A percentile compares a stretch with the other conserved stretches of the same genome.
Evolutionary conservation across 1,139 yeast species (phyloP).

Genomic region (Lodderomyces margitis): DNA sequence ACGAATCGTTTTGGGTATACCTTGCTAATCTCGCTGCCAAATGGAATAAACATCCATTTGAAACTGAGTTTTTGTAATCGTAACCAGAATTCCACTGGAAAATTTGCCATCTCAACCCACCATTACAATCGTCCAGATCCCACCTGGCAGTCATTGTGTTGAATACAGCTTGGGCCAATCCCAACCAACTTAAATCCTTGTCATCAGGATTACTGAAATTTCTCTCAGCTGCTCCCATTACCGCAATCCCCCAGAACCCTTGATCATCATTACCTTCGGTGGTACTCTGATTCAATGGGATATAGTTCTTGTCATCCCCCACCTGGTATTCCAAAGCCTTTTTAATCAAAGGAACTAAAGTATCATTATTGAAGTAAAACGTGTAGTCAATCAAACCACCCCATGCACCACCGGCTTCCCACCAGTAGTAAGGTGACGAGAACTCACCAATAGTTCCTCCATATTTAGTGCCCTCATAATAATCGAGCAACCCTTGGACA

Average conservation of each 20-base stretch:
- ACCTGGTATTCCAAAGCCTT: constrained; percentile 62
- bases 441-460: constrained; percentile 85
- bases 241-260: constrained; percentile 87
- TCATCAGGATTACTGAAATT: constrained; percentile 66
- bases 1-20: constrained; percentile 71
- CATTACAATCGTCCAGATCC: constrained; percentile 73
- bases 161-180: constrained; percentile 76
- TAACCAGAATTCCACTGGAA: constrained; percentile 94
- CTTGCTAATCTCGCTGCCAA: constrained; percentile 85
- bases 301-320: constrained; percentile 65
- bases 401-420: constrained; percentile 92
- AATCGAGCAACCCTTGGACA: constrained; percentile 65
- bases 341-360: constrained; percentile 54
- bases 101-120: constrained; percentile 96
- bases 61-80: constrained; percentile 85
- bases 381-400: constrained; percentile 72
- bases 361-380: constrained; percentile 59
- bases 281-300: constrained; percentile 72
- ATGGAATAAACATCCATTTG: constrained; percentile 88
- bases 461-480: constrained; percentile 59
- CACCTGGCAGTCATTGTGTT: constrained; percentile 88
- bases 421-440: constrained; percentile 80
- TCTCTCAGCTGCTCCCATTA: constrained; percentile 78
- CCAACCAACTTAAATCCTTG: constrained; percentile 54
- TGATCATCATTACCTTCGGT: constrained; percentile 93